Percentiles rank a stretch among this genome's conserved stretches.
Evolutionary conservation across 805 yeast species (phyloP).

Genomic region (Komagataella pseudopastoris): DNA sequence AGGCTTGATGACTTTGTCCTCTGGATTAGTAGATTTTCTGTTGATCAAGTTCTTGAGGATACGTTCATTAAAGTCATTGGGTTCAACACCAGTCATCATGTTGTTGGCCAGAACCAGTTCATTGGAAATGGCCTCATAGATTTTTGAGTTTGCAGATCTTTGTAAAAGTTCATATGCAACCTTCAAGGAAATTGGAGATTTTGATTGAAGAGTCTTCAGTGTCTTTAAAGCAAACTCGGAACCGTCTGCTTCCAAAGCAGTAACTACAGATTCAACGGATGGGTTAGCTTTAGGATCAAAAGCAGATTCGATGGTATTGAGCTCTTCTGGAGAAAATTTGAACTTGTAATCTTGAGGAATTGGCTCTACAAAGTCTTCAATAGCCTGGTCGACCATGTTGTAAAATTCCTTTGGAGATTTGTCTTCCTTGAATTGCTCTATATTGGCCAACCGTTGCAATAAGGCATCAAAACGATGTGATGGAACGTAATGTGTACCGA

Average conservation of each 20-base stretch:
- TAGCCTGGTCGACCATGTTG: slow-evolving; percentile 51
- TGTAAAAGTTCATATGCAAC: slow-evolving; percentile 59
- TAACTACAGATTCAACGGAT: slow-evolving; percentile 40
- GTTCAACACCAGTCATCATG: slow-evolving; percentile 41
- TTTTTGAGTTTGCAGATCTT: slow-evolving; percentile 40
- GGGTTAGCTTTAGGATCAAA: slow-evolving; percentile 33
- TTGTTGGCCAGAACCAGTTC: slow-evolving; percentile 72
- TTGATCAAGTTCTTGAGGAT: slow-evolving; percentile 38
- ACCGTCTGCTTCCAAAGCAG: slow-evolving; percentile 36
- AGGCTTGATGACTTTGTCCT: slow-evolving; percentile 12
- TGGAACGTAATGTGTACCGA: slow-evolving; percentile 84
- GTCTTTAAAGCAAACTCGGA: slow-evolving; percentile 55
- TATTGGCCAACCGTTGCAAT: slow-evolving; percentile 48
- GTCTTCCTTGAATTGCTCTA: slow-evolving; percentile 20
- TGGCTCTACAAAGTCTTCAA: slow-evolving; percentile 67
- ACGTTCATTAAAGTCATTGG: slow-evolving; percentile 34
- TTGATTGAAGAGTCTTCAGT: slow-evolving; percentile 38
- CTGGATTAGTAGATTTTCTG: slow-evolving; percentile 19
- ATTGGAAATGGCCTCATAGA: slow-evolving; percentile 51
- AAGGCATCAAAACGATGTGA: slow-evolving; percentile 49
- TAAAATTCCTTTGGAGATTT: slow-evolving; percentile 25
- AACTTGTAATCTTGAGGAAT: slow-evolving; percentile 51
- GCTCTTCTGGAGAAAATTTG: slow-evolving; percentile 39
- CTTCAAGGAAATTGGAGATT: slow-evolving; percentile 71
- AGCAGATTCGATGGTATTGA: slow-evolving; percentile 53